phyloP scores from a whole-genome alignment of 768 basidiomycete genomes.

The Mycena galericulata region DNA sequence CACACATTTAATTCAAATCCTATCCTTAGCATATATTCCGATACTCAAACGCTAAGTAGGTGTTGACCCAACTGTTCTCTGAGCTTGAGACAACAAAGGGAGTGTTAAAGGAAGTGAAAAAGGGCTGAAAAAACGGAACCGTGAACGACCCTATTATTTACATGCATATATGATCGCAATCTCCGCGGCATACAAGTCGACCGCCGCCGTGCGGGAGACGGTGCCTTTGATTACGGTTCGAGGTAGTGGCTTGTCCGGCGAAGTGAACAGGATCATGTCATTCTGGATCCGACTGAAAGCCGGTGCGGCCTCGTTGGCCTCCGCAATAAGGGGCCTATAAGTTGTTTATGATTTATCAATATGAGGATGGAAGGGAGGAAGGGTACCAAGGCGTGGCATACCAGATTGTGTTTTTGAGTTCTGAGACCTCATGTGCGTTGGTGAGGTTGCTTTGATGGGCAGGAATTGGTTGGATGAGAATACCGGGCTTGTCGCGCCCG shows the following conservation, averaged over 20 bases:
- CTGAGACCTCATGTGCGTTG: slow-evolving; percentile 38
- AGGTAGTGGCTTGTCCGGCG: neutral
- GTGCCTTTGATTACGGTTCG: neutral
- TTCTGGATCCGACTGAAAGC: slow-evolving; percentile 44
- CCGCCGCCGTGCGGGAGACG: slow-evolving; percentile 40
- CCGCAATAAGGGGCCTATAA: slow-evolving; percentile 43
- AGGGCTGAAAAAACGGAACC: no score
- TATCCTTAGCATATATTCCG: no score
- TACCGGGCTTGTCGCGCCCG: slow-evolving; percentile 43
- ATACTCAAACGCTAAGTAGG: no score
- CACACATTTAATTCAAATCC: no score
- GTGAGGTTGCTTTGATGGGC: slow-evolving; percentile 33
- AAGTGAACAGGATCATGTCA: neutral
- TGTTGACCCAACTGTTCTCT: no score
- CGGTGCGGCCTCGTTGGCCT: slow-evolving; percentile 48
- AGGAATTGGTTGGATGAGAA: slow-evolving; percentile 44
- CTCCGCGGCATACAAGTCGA: slow-evolving; percentile 45
- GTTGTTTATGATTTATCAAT: no score
- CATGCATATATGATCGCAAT: neutral
- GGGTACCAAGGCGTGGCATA: slow-evolving; percentile 26
- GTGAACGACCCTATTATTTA: no score
- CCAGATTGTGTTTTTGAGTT: slow-evolving; percentile 48
- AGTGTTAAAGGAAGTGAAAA: no score
- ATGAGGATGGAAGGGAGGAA: neutral
- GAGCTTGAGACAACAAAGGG: no score